A percentile compares a stretch with the other conserved stretches of the same genome.
phyloP scores from a whole-genome alignment of 768 basidiomycete genomes.

The Floccularia luteovirens region DNA sequence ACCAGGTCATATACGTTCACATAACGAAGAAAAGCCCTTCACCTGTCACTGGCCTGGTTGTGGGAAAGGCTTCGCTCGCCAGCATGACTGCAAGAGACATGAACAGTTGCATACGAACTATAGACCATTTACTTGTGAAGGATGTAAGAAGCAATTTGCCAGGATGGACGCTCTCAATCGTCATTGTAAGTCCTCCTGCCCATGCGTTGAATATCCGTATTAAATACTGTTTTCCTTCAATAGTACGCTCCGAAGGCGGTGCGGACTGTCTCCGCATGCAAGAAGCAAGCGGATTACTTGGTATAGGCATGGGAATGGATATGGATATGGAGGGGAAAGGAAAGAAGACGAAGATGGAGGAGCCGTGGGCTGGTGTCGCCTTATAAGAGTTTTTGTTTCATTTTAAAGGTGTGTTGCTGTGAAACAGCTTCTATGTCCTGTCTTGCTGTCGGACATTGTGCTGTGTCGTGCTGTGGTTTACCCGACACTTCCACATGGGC shows the following conservation, averaged over 20 bases:
- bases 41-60: slow-evolving; percentile 94
- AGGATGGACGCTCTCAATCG: slow-evolving; percentile 92
- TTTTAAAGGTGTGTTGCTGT: too few species aligned
- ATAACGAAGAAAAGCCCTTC: slow-evolving; percentile 93
- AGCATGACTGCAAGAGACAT: slow-evolving; percentile 96
- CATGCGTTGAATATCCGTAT: neutral
- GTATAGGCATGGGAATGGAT: too few species aligned
- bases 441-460: too few species aligned
- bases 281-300: too few species aligned
- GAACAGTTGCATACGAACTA: slow-evolving; percentile 93
- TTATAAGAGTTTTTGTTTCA: too few species aligned
- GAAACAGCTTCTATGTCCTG: too few species aligned
- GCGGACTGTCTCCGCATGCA: slow-evolving; percentile 1
- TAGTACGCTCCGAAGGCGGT: slow-evolving; percentile 3
- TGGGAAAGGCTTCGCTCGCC: slow-evolving; percentile 87
- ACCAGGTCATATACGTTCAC: slow-evolving; percentile 86
- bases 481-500: too few species aligned
- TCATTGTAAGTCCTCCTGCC: slow-evolving; percentile 58
- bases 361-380: too few species aligned
- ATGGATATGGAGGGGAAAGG: too few species aligned
- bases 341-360: too few species aligned
- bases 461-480: too few species aligned
- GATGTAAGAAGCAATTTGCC: slow-evolving; percentile 90
- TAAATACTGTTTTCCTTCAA: neutral
- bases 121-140: slow-evolving; percentile 87